Evolutionary conservation across 805 yeast species (phyloP).

Genomic region (Ogataea philodendri): DNA sequence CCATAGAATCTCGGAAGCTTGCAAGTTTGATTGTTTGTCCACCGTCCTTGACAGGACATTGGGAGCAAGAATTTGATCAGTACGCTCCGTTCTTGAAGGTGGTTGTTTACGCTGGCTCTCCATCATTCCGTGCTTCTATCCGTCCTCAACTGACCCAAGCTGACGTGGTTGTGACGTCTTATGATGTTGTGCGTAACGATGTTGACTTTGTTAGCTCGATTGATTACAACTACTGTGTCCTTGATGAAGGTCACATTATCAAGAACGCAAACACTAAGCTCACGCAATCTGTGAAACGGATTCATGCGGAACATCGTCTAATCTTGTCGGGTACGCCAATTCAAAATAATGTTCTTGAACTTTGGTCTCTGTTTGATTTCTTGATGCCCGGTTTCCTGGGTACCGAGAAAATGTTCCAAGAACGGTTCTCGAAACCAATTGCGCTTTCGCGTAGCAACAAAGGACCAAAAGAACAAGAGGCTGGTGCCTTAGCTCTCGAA

Average conservation of each 20-base stretch:
- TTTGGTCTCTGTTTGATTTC: conserved; percentile 97
- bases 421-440: conserved; percentile 95
- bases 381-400: conserved; percentile 99
- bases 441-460: conserved; percentile 89
- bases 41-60: conserved; percentile 96
- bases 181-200: conserved; percentile 95
- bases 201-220: conserved; percentile 54
- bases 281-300: conserved; percentile 79
- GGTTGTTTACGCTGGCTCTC: conserved; percentile 91
- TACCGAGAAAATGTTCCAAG: conserved; percentile 89
- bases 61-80: conserved; percentile 93
- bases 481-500: conserved; percentile 93
- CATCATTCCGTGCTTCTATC: conserved; percentile 60
- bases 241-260: conserved; percentile 97
- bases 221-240: conserved; percentile 88
- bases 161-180: conserved; percentile 92
- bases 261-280: conserved; percentile 87
- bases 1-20: conserved; percentile 65
- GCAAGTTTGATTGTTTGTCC: conserved; percentile 93
- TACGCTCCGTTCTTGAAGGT: conserved; percentile 86
- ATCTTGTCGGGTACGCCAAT: conserved; percentile 97
- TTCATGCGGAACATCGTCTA: conserved; percentile 84
- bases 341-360: conserved; percentile 92
- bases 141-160: conserved; percentile 49
- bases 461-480: conserved; percentile 92